Percentiles rank a stretch among this genome's conserved stretches.
These are phyloP conservation scores for Aspergillus coremiiformis DNA, from an alignment of 495 filamentous ascomycete genomes.

Conservation along the genomic window DNA sequence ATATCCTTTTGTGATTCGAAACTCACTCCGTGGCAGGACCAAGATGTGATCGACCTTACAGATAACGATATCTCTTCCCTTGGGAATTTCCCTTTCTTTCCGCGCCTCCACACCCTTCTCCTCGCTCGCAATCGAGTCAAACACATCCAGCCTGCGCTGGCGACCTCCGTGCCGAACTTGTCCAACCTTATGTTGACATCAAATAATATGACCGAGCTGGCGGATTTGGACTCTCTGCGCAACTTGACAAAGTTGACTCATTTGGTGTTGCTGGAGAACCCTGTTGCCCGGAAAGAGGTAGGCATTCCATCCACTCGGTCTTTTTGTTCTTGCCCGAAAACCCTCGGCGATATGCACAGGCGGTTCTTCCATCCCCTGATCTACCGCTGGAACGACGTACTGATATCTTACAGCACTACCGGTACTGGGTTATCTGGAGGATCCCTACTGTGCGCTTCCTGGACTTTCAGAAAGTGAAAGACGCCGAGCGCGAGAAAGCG, in stretches of 20 bases:
- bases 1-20: background rate
- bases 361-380: too few species aligned
- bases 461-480: slow-evolving; percentile 87
- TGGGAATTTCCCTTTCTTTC: slow-evolving; percentile 89
- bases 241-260: slow-evolving; percentile 64
- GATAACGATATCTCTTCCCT: slow-evolving; percentile 92
- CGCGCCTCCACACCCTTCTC: slow-evolving; percentile 76
- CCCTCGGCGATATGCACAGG: background rate
- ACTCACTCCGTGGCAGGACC: slow-evolving; percentile 42
- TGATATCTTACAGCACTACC: slow-evolving; percentile 63
- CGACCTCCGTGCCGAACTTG: slow-evolving; percentile 69
- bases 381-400: background rate
- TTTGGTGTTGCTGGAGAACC: slow-evolving; percentile 76
- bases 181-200: slow-evolving; percentile 67
- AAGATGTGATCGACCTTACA: slow-evolving; percentile 95
- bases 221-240: slow-evolving; percentile 80
- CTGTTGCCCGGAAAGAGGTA: slow-evolving; percentile 88
- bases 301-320: slow-evolving; percentile 16
- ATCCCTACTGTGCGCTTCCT: slow-evolving; percentile 81
- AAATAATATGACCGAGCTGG: slow-evolving; percentile 70
- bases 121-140: slow-evolving; percentile 83
- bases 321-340: background rate
- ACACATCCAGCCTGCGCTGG: slow-evolving; percentile 66
- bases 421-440: slow-evolving; percentile 84
- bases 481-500: slow-evolving; percentile 69